Evolutionary conservation across 2,329 filamentous ascomycete species (phyloP).

Genomic region (Metarhizium sp.): DNA sequence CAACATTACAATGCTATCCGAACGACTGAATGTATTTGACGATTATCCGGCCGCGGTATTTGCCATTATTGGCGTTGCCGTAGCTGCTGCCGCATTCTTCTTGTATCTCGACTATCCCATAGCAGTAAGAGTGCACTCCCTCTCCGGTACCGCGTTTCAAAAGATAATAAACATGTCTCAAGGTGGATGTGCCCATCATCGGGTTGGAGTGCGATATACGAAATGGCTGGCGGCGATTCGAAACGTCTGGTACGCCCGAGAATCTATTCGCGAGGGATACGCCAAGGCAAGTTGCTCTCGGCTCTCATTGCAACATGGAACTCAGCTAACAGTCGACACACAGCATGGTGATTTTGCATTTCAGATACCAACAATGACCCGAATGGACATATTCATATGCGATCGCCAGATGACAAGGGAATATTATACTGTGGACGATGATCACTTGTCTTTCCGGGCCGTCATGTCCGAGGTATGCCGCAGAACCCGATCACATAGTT

Average conservation of each 20-base stretch:
- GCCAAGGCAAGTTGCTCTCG: slow-evolving; percentile 2
- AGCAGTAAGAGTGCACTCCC: not conserved
- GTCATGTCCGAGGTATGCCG: slow-evolving; percentile 7
- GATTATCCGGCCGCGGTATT: not conserved
- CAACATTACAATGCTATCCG: not conserved
- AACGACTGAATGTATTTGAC: not conserved
- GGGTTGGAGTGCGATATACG: slow-evolving; percentile 5
- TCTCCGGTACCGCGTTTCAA: not conserved
- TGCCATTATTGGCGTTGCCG: not conserved
- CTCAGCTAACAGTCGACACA: not conserved
- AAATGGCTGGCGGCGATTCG: slow-evolving; percentile 9
- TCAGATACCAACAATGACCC: slow-evolving; percentile 10
- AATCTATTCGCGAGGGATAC: slow-evolving; percentile 9
- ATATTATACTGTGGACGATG: slow-evolving; percentile 7
- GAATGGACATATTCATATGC: slow-evolving; percentile 11
- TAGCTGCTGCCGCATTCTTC: slow-evolving; percentile 3
- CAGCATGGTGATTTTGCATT: slow-evolving; percentile 7
- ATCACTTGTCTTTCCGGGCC: slow-evolving; percentile 8
- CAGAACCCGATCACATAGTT: not conserved
- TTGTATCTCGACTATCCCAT: slow-evolving; percentile 5
- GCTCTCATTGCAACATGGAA: not conserved
- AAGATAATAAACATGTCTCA: not conserved
- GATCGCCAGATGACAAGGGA: slow-evolving; percentile 8
- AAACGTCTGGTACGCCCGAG: slow-evolving; percentile 7
- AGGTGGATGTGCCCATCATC: slow-evolving; percentile 9